These are phyloP conservation scores for Fusarium brevicatenulatum DNA, from an alignment of 2,329 filamentous ascomycete genomes.

Conservation along the genomic window DNA sequence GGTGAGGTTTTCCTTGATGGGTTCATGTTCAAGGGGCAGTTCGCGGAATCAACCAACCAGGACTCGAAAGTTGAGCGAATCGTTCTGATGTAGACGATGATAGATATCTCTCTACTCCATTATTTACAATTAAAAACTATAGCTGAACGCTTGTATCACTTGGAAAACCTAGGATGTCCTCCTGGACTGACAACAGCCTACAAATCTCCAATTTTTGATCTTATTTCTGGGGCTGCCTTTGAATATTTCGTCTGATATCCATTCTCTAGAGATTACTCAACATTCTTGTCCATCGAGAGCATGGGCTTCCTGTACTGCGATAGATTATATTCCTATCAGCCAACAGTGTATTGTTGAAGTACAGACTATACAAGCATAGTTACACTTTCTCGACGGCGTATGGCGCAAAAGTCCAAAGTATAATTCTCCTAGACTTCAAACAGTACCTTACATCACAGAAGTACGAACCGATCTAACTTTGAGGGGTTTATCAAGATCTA, in stretches of 20 bases:
- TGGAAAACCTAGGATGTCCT: not conserved
- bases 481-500: not conserved
- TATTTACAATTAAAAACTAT: not conserved
- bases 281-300: too few species aligned
- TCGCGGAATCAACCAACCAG: not conserved
- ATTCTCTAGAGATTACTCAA: too few species aligned
- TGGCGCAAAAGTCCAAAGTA: too few species aligned
- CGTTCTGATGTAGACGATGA: not conserved
- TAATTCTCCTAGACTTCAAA: too few species aligned
- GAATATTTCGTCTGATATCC: fast-evolving
- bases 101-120: not conserved
- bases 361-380: too few species aligned
- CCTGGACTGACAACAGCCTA: not conserved
- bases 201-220: too few species aligned
- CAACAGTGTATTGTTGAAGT: not conserved
- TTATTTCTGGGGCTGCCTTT: too few species aligned
- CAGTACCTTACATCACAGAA: too few species aligned
- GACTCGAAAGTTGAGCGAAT: not conserved
- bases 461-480: not conserved
- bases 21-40: not conserved
- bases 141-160: not conserved
- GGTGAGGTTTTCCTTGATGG: not conserved
- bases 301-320: not conserved
- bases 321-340: not conserved
- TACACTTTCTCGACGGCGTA: too few species aligned